Evolutionary conservation across 176 grass and related monocot genomes (phyloP), one percentile per base, ranked within the genome.

Genomic region (Rhynchospora tenuis): DNA sequence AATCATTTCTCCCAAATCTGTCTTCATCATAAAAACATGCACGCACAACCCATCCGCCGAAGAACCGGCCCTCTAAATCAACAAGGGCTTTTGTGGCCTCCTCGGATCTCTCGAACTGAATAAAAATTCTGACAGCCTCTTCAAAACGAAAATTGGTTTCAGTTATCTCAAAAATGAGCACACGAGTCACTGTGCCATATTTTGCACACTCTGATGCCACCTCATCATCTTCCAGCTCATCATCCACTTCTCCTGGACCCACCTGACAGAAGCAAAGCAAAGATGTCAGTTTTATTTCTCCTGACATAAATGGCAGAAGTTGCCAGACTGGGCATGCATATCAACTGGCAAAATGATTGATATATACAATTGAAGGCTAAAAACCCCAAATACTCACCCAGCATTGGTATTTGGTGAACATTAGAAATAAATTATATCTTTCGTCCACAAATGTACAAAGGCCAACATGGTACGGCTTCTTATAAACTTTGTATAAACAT

Each of bases 81-180:
- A 94, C 61, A 84, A 97, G 16, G 1, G 91, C 91, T 64, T 94
- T 93, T 16, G 89, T 94, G 3, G 89, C 81, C 27, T 90, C 89
- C 72, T 97, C 91, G 3, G 94, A 86, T 42, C 91, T 86, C 87
- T 87, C 81, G 59, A 94, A 97, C 66, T 90, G 87, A 48, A 89
- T 86, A 42, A 97, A 97, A 66, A 97, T 97, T 82, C 94, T 90
- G 28, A 97, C 94, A 9, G 94, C 94, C 65, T 94, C 94, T 0
- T 97, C 91, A 0, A 46, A 42, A 0, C 89, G 89, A 60, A 93
- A 97, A 68, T 87, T 62, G 5, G 88, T 45, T 33, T 93, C 88
- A 19, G 91, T 94, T 73, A 97, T 97, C 77, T 93, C 94, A 19
- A 97, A 97, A 90, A 97, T 97, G 66, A 94, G 83, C 31, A 92